These are phyloP conservation scores for Yamadazyma endophytica DNA, from an alignment of 805 yeast genomes.

Conservation along the genomic window DNA sequence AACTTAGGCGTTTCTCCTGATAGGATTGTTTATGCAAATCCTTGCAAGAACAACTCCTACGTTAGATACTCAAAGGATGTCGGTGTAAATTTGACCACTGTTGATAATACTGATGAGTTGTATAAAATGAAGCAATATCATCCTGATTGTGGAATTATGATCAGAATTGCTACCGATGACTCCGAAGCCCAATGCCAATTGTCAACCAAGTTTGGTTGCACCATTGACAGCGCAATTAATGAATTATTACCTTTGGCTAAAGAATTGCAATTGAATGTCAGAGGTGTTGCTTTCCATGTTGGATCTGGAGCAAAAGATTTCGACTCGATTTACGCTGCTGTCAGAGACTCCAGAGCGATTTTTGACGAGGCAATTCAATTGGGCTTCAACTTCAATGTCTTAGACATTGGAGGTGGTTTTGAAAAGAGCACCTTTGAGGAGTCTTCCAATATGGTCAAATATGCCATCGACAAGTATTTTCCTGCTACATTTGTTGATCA, in stretches of 20 bases:
- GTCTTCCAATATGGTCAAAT: constrained; percentile 54
- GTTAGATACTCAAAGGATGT: constrained; percentile 62
- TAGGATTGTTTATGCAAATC: constrained; percentile 85
- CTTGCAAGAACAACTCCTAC: constrained; percentile 85
- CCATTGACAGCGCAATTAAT: constrained; percentile 46
- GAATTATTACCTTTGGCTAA: constrained; percentile 59
- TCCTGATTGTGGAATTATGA: constrained; percentile 65
- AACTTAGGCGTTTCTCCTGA: constrained; percentile 58
- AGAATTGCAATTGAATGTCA: constrained; percentile 57
- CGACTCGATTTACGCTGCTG: constrained; percentile 62
- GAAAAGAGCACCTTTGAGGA: constrained; percentile 56
- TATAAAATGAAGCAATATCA: constrained; percentile 64
- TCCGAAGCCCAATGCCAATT: constrained; percentile 80
- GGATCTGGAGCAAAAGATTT: constrained; percentile 90
- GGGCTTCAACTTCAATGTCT: constrained; percentile 41
- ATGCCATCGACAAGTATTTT: constrained; percentile 56
- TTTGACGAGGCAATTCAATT: constrained; percentile 53
- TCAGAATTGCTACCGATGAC: constrained; percentile 89
- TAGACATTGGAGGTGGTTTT: constrained; percentile 96
- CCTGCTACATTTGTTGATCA: constrained; percentile 34
- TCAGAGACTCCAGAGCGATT: constrained; percentile 62
- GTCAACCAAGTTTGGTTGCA: constrained; percentile 86
- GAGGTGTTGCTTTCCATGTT: constrained; percentile 91
- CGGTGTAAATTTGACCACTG: constrained; percentile 71
- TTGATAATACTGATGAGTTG: constrained; percentile 84